Evolutionary conservation across 352 stramenopile genomes (phyloP).

Genomic region (Phytopythium cucurbitacearum): DNA sequence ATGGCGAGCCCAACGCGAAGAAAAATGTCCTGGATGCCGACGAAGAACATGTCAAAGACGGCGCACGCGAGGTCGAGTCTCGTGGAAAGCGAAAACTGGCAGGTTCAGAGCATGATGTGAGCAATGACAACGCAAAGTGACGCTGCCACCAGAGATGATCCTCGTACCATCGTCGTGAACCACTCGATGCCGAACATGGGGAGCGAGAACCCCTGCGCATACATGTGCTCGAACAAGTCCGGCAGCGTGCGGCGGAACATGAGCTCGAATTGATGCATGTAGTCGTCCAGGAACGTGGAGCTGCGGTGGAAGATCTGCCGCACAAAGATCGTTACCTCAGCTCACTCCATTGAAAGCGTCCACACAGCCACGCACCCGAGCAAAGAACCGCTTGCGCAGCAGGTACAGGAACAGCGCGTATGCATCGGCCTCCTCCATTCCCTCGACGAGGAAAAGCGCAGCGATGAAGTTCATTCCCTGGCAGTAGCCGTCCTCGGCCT

Average conservation of each 20-base stretch:
- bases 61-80: conserved; percentile 77
- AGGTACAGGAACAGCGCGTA: conserved; percentile 83
- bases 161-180: conserved; percentile 75
- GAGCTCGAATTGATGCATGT: conserved; percentile 73
- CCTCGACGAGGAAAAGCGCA: conserved; percentile 80
- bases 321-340: neutral
- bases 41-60: conserved; percentile 85
- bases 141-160: neutral
- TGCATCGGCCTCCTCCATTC: conserved; percentile 69
- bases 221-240: conserved; percentile 56
- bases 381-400: conserved; percentile 74
- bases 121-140: neutral
- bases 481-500: conserved; percentile 80
- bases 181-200: conserved; percentile 87
- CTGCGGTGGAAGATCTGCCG: conserved; percentile 70
- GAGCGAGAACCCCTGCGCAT: conserved; percentile 61
- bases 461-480: conserved; percentile 90
- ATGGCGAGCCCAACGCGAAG: conserved; percentile 74
- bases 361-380: conserved; percentile 21
- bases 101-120: neutral
- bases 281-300: conserved; percentile 83
- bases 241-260: conserved; percentile 71
- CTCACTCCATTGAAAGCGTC: neutral
- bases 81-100: conserved; percentile 75
- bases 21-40: conserved; percentile 77